Conservation (phyloP, 2,329 filamentous ascomycete genomes). For the Corniculantispora saksenae region DNA sequence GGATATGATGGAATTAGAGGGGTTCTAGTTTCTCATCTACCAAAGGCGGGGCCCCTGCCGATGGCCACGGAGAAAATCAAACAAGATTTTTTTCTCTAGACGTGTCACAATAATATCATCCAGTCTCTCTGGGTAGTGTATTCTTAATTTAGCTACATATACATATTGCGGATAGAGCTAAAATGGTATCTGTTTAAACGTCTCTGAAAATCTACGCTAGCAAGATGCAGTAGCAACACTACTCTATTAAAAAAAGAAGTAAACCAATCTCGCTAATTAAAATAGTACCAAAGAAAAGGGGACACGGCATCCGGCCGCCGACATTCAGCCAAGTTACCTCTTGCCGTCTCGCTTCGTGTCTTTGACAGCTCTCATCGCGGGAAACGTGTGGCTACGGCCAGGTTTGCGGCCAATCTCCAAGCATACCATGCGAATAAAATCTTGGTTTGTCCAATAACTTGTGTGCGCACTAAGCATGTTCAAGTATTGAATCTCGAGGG, state of each 20-base stretch:
- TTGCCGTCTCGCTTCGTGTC: constrained; percentile 38
- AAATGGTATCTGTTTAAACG: neutral
- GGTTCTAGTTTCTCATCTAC: constrained; percentile 20
- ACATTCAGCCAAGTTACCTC: neutral
- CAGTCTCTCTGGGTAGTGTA: neutral
- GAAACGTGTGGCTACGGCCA: constrained; percentile 62
- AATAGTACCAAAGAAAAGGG: neutral
- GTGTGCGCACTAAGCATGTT: constrained; percentile 97
- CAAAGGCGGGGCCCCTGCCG: too few species aligned
- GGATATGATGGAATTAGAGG: constrained; percentile 56
- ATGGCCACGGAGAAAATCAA: too few species aligned
- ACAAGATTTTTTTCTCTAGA: too few species aligned
- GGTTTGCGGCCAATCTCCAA: constrained; percentile 78
- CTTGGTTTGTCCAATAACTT: constrained; percentile 85
- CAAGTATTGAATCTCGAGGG: constrained; percentile 91
- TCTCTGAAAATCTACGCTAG: neutral
- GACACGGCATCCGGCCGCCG: neutral
- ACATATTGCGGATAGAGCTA: neutral
- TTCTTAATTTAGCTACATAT: neutral
- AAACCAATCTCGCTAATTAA: neutral
- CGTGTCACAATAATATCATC: neutral
- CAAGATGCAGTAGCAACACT: neutral
- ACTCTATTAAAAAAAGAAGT: neutral
- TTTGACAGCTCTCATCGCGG: constrained; percentile 61
- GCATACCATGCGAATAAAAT: constrained; percentile 89